phyloP scores from a whole-genome alignment of 768 basidiomycete species.

The Termitomyces sp. region DNA sequence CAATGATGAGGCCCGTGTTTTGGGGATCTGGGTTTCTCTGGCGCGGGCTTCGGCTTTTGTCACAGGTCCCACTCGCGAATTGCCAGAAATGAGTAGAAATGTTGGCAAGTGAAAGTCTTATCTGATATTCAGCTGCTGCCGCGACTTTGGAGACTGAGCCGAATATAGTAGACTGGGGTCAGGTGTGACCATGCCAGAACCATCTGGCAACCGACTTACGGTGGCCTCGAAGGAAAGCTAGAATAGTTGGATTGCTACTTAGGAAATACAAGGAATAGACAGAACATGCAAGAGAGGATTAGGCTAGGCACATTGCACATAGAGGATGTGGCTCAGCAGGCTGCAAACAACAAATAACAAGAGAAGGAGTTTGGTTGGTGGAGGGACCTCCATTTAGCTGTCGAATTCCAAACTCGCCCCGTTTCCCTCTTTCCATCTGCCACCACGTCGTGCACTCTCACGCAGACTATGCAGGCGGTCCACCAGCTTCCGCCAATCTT shows the following conservation, averaged over 20 bases:
- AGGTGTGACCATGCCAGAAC: constrained; percentile 13
- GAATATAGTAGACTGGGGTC: constrained; percentile 4
- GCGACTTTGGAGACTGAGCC: background rate
- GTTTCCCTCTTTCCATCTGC: constrained; percentile 27
- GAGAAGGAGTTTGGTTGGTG: constrained; percentile 19
- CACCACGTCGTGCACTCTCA: constrained; percentile 52
- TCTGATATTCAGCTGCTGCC: constrained; percentile 11
- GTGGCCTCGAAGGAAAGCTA: background rate
- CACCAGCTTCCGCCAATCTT: constrained; percentile 64
- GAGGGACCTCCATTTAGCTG: constrained; percentile 39
- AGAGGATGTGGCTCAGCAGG: constrained; percentile 18
- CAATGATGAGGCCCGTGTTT: background rate
- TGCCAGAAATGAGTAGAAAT: constrained; percentile 4
- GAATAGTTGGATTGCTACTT: background rate
- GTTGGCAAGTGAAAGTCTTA: constrained; percentile 12
- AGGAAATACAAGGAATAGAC: background rate
- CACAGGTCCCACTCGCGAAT: constrained; percentile 2
- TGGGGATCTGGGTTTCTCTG: background rate
- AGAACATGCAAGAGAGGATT: background rate
- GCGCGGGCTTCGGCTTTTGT: background rate
- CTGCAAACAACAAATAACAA: constrained; percentile 34
- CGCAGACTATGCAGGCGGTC: constrained; percentile 66
- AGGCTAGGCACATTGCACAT: background rate
- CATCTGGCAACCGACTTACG: background rate
- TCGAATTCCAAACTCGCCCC: constrained; percentile 31